Evolutionary conservation across 331 rosid species (phyloP).

Genomic region (Cydonia oblonga): DNA sequence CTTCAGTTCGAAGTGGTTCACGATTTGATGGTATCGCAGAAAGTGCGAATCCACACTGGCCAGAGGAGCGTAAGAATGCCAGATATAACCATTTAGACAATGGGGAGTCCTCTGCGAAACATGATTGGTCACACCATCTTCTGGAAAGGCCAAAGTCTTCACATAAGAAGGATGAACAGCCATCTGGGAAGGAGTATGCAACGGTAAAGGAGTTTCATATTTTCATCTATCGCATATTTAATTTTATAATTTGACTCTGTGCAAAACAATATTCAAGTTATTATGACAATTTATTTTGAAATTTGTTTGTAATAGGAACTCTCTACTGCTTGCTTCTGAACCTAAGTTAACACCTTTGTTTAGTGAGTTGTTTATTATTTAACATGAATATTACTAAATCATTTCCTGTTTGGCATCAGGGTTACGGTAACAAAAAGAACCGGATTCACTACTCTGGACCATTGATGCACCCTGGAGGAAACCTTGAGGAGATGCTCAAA

Average conservation of each 20-base stretch:
- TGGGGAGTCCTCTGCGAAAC: conserved; percentile 32
- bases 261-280: not conserved
- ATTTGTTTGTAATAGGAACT: not conserved
- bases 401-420: conserved; percentile 29
- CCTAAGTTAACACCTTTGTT: not conserved
- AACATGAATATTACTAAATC: not conserved
- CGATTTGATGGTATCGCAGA: conserved; percentile 35
- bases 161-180: conserved; percentile 33
- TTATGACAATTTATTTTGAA: too few species aligned
- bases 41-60: conserved; percentile 47
- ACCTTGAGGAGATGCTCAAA: conserved; percentile 70
- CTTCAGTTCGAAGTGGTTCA: conserved; percentile 44
- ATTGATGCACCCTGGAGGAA: conserved; percentile 46
- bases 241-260: not conserved
- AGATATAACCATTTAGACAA: conserved; percentile 36
- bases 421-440: conserved; percentile 27
- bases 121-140: conserved; percentile 39
- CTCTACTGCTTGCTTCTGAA: not conserved
- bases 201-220: conserved; percentile 29
- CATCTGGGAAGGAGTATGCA: conserved; percentile 33
- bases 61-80: conserved; percentile 31
- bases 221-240: not conserved
- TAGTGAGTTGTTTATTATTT: not conserved
- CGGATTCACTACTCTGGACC: conserved; percentile 71
- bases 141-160: conserved; percentile 37